phyloP scores from a whole-genome alignment of 192 early-diverging fungal genomes.

The Pecoramyces ruminantium region DNA sequence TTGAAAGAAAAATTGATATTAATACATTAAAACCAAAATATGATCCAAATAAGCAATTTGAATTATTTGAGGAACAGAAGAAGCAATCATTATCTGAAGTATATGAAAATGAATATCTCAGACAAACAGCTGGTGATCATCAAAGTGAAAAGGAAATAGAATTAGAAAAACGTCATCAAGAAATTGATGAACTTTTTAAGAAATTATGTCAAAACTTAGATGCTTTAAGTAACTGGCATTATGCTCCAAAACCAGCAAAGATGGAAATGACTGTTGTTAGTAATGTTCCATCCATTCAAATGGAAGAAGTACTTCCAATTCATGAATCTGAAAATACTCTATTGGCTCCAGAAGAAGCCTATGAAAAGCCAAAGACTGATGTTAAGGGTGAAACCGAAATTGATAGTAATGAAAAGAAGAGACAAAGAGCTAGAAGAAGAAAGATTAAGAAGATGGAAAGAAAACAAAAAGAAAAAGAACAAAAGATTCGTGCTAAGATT shows the following conservation, averaged over 20 bases:
- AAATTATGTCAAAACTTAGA: constrained; percentile 73
- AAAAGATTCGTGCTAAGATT: constrained; percentile 2
- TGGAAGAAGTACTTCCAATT: constrained; percentile 91
- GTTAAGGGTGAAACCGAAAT: constrained; percentile 66
- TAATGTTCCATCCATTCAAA: constrained; percentile 66
- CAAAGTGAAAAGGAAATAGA: constrained; percentile 61
- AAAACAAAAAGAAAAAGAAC: constrained; percentile 13
- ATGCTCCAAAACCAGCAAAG: constrained; percentile 57
- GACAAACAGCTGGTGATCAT: constrained; percentile 16
- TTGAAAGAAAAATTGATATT: constrained; percentile 51
- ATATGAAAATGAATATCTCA: constrained; percentile 80
- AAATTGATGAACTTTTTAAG: constrained; percentile 60
- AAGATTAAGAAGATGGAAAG: constrained; percentile 42
- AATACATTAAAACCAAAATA: constrained; percentile 5
- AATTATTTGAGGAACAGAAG: constrained; percentile 70
- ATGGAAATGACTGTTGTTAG: constrained; percentile 60
- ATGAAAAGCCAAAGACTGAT: constrained; percentile 53
- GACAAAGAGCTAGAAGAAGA: constrained; percentile 48
- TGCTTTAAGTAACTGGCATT: constrained; percentile 88
- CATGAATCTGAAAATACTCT: constrained; percentile 63
- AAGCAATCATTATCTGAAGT: constrained; percentile 77
- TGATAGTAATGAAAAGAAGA: constrained; percentile 56
- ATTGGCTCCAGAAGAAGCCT: constrained; percentile 80
- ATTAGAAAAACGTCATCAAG: constrained; percentile 61
- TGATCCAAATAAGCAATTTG: constrained; percentile 46